Base-by-base conservation (phyloP, 208 protist species). In the Trypanosoma rangeli region DNA sequence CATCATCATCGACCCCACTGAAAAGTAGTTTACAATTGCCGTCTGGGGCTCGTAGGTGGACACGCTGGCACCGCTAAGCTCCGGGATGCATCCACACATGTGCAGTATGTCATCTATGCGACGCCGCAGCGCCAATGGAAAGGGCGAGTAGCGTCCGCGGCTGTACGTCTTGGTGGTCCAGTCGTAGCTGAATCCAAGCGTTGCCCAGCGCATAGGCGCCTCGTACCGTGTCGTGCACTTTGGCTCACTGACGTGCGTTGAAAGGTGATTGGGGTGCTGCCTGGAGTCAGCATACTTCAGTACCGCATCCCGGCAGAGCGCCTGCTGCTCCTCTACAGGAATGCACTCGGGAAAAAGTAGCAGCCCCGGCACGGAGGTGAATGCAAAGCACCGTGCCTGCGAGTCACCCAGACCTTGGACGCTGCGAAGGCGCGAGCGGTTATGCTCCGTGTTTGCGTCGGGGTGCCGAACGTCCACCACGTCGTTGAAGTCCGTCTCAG, bases 11-110 rank as follows among this genome's bases (percentile, higher is more conserved):
- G 82, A 72, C 8, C 87, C 87, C 0, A 94, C 88, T 12, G 89
- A 86, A 76, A 89, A 97, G 80, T 93, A 97, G 66, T 97, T 97
- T 24, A 97, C 88, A 61, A 97, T 95, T 24, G 86, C 81, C 0
- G 92, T 92, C 67, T 97, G 92, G 37, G 88, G 83, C 76, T 93
- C 84, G 70, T 92, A 95, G n/a, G 33, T 31, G 22, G 28, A 16
- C 16, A 64, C n/a, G 5, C 44, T 62, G 15, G 74, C 73, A 31
- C 68, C 59, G 13, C 33, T 49, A 63, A 56, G 28, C 3, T 24
- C 52, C n/a, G 79, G 80, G 10, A 24, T 63, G 56, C 83, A 79
- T 77, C 35, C 70, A 29, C 31, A 88, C 15, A 82, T 46, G 24
- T 20, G 28, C 24, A 86, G 66, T 16, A 94, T 73, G 28, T 65